Evolutionary conservation across 78 protist species (phyloP).

Genomic region (Monosiga brevicollis): DNA sequence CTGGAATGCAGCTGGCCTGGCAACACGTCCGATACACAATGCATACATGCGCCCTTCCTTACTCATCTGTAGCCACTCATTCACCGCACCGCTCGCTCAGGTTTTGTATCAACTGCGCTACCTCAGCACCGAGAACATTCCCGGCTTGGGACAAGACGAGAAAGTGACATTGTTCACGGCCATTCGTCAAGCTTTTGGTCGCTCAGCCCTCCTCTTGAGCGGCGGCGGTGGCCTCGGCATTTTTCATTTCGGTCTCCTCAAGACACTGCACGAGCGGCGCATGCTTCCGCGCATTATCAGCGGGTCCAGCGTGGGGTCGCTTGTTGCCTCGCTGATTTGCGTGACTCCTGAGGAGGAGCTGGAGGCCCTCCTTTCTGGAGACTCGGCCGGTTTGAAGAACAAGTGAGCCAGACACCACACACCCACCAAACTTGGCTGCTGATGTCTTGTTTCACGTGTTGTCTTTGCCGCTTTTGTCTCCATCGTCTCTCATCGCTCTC

Average conservation of each 20-base stretch:
- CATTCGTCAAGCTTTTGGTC: constrained; percentile 46
- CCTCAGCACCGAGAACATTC: background rate
- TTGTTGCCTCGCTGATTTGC: constrained; percentile 26
- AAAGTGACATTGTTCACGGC: constrained; percentile 6
- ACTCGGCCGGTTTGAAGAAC: no score
- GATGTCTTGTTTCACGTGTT: background rate
- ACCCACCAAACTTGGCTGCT: background rate
- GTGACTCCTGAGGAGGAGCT: constrained; percentile 18
- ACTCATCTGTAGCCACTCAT: no score
- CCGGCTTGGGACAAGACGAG: background rate
- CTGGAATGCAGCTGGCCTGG: no score
- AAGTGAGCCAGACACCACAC: background rate
- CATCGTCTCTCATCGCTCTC: background rate
- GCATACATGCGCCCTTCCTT: no score
- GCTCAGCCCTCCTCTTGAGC: constrained; percentile 55
- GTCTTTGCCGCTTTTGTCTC: background rate
- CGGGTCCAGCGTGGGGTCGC: constrained; percentile 53
- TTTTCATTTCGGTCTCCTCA: constrained; percentile 55
- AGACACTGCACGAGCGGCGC: constrained; percentile 29
- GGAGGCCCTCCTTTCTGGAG: background rate
- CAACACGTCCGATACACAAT: no score
- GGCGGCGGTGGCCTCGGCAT: constrained; percentile 64
- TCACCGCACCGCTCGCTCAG: background rate
- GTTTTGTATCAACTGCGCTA: constrained; percentile 21
- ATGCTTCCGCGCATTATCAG: constrained; percentile 50